Base-by-base conservation (phyloP, 2,329 filamentous ascomycete genomes). In the Dothideomycetes sp. region DNA sequence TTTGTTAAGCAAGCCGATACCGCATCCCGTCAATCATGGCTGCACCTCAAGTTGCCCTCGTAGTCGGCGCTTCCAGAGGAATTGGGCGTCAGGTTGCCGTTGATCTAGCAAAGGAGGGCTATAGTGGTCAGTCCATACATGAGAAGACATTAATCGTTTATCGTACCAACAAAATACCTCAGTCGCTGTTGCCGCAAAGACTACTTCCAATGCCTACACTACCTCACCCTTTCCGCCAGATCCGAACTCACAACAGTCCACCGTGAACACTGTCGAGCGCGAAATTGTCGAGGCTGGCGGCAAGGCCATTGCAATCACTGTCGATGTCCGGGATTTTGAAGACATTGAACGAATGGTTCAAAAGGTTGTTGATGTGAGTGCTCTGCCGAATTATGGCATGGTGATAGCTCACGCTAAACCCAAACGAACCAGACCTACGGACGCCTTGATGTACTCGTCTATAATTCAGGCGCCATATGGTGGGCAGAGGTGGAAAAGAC, bases 381-480 rank as follows among this genome's bases (percentile, higher is more conserved):
- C n/a, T 34, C 10, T 19, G 22, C 12, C 12, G 22, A 27, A 12
- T 7, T 27, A 12, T 27, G 7, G 12, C 7, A 12, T 12, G 12
- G 7, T 27, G n/a, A n/a, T n/a, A n/a, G n/a, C n/a, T n/a, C n/a
- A n/a, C n/a, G n/a, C n/a, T n/a, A n/a, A n/a, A n/a, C n/a, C n/a
- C n/a, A n/a, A n/a, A n/a, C n/a, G n/a, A n/a, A n/a, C 16, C 47
- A 75, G 51, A 65, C 58, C 4, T 80, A 81, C 50, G 69, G 70
- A 32, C 72, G 72, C 16, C 64, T 93, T 3, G 84, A 91, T 54
- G 79, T 81, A 1, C 61, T 93, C 2, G 59, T 91, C 36, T 93
- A 93, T 66, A 93, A 91, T 57, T 79, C 80, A 0, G 85, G 85
- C 31, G 85, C 85, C 3, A 87, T 93, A 48, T 91, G 81, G 79